Conservation (phyloP, 495 filamentous ascomycete genomes). For the Penicillium herquei region DNA sequence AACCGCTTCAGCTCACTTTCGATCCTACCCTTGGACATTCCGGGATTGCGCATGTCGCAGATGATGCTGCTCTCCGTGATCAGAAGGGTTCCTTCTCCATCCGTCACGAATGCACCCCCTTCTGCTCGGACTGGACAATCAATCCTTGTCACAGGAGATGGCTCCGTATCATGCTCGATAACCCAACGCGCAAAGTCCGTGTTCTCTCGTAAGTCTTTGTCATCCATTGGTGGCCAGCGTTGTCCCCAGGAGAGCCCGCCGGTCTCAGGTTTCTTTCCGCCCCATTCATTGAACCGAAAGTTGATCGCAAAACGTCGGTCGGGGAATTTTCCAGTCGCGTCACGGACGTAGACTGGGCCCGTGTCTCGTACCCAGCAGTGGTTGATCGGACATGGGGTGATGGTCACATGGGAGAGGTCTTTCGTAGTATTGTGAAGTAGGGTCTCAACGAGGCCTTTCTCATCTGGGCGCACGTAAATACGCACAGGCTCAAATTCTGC, state of each 20-base stretch:
- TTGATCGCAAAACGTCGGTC: conserved; percentile 21
- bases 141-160: conserved; percentile 15
- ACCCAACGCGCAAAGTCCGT: conserved; percentile 22
- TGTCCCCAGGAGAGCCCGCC: conserved; percentile 18
- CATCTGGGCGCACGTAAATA: conserved; percentile 24
- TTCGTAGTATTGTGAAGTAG: conserved; percentile 9
- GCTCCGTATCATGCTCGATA: conserved; percentile 14
- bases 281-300: conserved; percentile 32
- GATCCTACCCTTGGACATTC: conserved; percentile 16
- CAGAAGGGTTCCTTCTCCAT: conserved; percentile 30
- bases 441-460: conserved; percentile 13
- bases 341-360: conserved; percentile 26
- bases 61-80: conserved; percentile 30
- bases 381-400: conserved; percentile 24
- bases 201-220: conserved; percentile 18
- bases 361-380: conserved; percentile 32
- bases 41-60: conserved; percentile 25
- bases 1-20: conserved; percentile 24
- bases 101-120: conserved; percentile 24
- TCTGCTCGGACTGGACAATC: conserved; percentile 21
- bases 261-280: conserved; percentile 20
- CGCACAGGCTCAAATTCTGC: conserved; percentile 26
- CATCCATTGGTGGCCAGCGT: conserved; percentile 17
- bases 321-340: conserved; percentile 13
- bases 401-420: conserved; percentile 8